Evolutionary conservation across 1,139 yeast genomes (phyloP), one percentile per base, ranked within the genome.

Genomic region (Scheffersomyces stambukii): DNA sequence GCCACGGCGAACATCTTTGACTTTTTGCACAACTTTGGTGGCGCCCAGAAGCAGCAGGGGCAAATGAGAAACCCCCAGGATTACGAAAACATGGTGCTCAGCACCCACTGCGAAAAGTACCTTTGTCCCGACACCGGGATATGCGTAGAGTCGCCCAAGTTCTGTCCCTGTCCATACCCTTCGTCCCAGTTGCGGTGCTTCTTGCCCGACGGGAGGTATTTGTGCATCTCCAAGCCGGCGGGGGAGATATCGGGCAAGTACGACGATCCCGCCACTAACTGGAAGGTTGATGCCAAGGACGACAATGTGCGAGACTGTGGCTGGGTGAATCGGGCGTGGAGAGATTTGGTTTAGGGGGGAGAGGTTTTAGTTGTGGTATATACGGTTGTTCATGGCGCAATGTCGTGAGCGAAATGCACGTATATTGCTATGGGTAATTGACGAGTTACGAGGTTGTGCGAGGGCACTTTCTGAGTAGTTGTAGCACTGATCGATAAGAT

Each of bases 131-230:
- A 81, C 43, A 86, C 96, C 0, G 64, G 77, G 27, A 64, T 69
- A 7, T 91, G 98, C 58, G 98, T 84, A 0, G 67, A 70, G 6
- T 50, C 57, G 2, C 77, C 88, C 1, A 50, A 68, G 14, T 80
- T 80, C 32, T 91, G 98, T 52, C 96, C 97, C 1, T 91, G 98
- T 53, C 88, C 86, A 7, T 89, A 75, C 49, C 91, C 95, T 1
- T 75, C 77, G 31, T 80, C 95, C 2, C 96, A 91, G 52, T 51
- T 83, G 38, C 80, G 86, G 46, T 91, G 98, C 52, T 54, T 70
- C 5, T 61, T 85, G 29, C 95, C 96, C 0, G 77, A 75, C 37
- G 70, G 75, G 14, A 67, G 73, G 33, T 81, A 64, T 47, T 66
- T 88, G 9, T 91, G 98, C 53, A 81, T 91, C 28, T 81, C 93